phyloP scores from a whole-genome alignment of 169 alveolate species.

The Plasmodium gallinaceum region DNA sequence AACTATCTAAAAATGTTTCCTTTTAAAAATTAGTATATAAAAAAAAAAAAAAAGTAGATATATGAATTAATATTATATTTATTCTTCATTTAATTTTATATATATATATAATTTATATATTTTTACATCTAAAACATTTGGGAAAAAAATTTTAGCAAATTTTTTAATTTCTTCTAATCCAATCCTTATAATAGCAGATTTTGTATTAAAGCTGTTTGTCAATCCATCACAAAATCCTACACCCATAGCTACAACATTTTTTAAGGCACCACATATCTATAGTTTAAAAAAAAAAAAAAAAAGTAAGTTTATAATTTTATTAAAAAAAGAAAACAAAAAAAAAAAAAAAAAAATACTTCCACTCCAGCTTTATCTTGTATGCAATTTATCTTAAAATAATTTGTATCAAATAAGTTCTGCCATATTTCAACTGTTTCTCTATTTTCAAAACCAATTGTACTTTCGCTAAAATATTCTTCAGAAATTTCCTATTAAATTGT shows the following conservation, averaged over 20 bases:
- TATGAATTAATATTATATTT: background rate
- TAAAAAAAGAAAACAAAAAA: background rate
- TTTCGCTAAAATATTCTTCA: slow-evolving; percentile 90
- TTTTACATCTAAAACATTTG: slow-evolving; percentile 79
- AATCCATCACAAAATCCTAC: slow-evolving; percentile 92
- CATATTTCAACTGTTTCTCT: slow-evolving; percentile 80
- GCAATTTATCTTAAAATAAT: slow-evolving; percentile 86
- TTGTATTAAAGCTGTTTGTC: slow-evolving; percentile 91
- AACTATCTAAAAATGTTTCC: slow-evolving; percentile 92
- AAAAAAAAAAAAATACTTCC: slow-evolving; percentile 45
- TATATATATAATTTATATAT: background rate
- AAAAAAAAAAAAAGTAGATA: background rate
- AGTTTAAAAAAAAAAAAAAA: too few relatives aligned
- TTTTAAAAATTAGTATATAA: slow-evolving; percentile 75
- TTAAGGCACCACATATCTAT: slow-evolving; percentile 92
- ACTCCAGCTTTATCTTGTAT: slow-evolving; percentile 91
- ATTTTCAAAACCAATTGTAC: slow-evolving; percentile 89
- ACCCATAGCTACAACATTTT: slow-evolving; percentile 92
- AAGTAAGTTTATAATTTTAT: too few relatives aligned
- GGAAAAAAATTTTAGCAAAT: slow-evolving; percentile 86
- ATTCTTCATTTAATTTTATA: background rate
- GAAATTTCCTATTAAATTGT: slow-evolving; percentile 83
- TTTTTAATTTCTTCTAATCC: slow-evolving; percentile 92
- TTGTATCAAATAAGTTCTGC: slow-evolving; percentile 87
- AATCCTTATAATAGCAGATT: slow-evolving; percentile 94